Percentiles rank a stretch among this genome's conserved stretches.
Evolutionary conservation across 148 eudicot species (phyloP).

Genomic region (Camellia japonica): DNA sequence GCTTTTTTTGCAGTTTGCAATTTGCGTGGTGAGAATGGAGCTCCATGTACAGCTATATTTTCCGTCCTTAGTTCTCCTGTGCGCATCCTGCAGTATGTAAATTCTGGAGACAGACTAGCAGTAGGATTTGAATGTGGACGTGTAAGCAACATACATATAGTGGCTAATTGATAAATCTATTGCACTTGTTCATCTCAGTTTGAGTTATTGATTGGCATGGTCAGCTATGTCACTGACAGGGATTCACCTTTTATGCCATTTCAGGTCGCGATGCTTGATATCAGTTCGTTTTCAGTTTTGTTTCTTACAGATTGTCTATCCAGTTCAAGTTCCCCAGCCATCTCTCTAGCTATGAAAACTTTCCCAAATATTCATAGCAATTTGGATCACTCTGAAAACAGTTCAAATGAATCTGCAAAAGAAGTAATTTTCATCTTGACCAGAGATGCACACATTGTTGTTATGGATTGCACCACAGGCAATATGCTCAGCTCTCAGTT

Average conservation of each 20-base stretch:
- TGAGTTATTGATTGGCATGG: neutral
- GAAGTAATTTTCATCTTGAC: slow-evolving; percentile 54
- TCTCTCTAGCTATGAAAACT: slow-evolving; percentile 48
- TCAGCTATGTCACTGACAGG: slow-evolving; percentile 4
- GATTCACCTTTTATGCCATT: slow-evolving; percentile 21
- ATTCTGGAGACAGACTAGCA: slow-evolving; percentile 64
- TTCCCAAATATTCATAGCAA: slow-evolving; percentile 25
- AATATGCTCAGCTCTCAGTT: slow-evolving; percentile 46
- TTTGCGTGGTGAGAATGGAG: slow-evolving; percentile 38
- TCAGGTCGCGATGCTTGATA: slow-evolving; percentile 80
- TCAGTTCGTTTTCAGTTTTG: slow-evolving; percentile 53
- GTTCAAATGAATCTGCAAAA: slow-evolving; percentile 30
- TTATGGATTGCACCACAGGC: slow-evolving; percentile 63
- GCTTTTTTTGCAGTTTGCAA: slow-evolving; percentile 40
- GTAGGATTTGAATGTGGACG: slow-evolving; percentile 76
- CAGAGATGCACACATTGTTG: slow-evolving; percentile 46
- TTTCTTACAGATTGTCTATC: slow-evolving; percentile 55
- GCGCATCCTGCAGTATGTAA: slow-evolving; percentile 45
- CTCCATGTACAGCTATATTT: slow-evolving; percentile 55
- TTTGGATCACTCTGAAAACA: slow-evolving; percentile 38
- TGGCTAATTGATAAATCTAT: neutral
- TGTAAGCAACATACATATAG: slow-evolving; percentile 38
- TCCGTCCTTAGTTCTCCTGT: slow-evolving; percentile 68
- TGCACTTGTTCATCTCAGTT: neutral
- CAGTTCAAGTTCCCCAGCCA: slow-evolving; percentile 49